Evolutionary conservation across 139 green algal genomes (phyloP).

Genomic region (Chlorella vulgaris): DNA sequence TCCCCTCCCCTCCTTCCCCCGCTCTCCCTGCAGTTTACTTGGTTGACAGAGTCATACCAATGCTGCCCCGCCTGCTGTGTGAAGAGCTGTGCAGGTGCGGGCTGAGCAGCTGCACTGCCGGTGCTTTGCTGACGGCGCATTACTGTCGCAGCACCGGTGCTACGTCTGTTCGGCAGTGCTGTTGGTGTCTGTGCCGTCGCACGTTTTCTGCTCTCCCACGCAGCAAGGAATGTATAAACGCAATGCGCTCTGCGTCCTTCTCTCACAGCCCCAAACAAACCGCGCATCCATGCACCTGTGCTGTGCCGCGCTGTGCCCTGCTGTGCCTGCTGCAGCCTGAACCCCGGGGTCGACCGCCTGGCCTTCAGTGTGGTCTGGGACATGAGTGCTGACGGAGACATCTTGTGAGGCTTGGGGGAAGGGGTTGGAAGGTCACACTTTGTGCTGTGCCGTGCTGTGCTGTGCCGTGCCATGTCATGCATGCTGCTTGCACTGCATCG

Average conservation of each 20-base stretch:
- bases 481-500: background rate
- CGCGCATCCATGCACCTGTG: no score
- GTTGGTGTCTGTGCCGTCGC: background rate
- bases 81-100: conserved; percentile 83
- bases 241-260: no score
- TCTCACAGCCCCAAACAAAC: no score
- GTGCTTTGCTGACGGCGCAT: no score
- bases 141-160: no score
- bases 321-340: conserved; percentile 51
- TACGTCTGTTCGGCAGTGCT: background rate
- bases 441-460: no score
- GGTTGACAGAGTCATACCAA: conserved; percentile 79
- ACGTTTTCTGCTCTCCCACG: background rate
- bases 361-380: conserved; percentile 92
- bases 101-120: background rate
- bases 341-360: conserved; percentile 82
- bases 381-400: conserved; percentile 55
- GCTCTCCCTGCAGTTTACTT: conserved; percentile 59
- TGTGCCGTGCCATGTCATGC: no score
- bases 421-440: no score
- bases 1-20: conserved; percentile 5
- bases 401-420: background rate
- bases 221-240: no score
- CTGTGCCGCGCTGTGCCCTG: no score
- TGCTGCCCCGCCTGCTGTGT: conserved; percentile 89